Evolutionary conservation across 148 eudicot species (phyloP), one percentile per base, ranked within the genome.

Genomic region (Nepenthes gracilis): DNA sequence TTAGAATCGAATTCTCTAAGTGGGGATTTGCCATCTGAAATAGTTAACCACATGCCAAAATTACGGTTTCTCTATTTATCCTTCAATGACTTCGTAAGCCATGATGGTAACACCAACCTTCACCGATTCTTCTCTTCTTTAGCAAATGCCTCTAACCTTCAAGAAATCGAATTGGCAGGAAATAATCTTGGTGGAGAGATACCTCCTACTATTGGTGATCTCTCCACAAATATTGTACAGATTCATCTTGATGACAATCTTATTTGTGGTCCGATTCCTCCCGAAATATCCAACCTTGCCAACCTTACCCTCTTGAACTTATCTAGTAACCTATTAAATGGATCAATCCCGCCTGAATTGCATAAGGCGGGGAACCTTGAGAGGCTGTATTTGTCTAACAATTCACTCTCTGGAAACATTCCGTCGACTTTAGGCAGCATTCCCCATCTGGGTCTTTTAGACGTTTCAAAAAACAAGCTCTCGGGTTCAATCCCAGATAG

Each of bases 81-180:
- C 8, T 83, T 81, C 67, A 89, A 89, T 63, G 72, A 69, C 57
- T 81, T 89, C 68, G 74, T 70, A 51, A 82, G 96, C 66, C 90
- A 83, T 62, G 64, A 79, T 66, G 78, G 78, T 53, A 82, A 88
- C 73, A 79, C 80, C 34, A 74, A 88, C 59, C 87, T 89, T 38
- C 55, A 69, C 37, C 87, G 84, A 2, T 83, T 89, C 66, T 86
- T 89, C 51, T 64, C 78, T 60, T 82, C 87, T 37, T 78, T 89
- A 33, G 64, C 67, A 2, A 89, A 83, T 62, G 74, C 90, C 6
- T 77, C 93, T 54, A 72, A 75, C 72, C 72, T 89, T 78, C 87
- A 83, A 83, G 96, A 83, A 64, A 82, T 89, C 37, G 90, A 84
- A 69, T 64, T 89, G 59, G 85, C 93, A 33, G 87, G 87, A 48